phyloP scores from a whole-genome alignment of 805 yeast genomes.

The Debaryomyces castellii region DNA sequence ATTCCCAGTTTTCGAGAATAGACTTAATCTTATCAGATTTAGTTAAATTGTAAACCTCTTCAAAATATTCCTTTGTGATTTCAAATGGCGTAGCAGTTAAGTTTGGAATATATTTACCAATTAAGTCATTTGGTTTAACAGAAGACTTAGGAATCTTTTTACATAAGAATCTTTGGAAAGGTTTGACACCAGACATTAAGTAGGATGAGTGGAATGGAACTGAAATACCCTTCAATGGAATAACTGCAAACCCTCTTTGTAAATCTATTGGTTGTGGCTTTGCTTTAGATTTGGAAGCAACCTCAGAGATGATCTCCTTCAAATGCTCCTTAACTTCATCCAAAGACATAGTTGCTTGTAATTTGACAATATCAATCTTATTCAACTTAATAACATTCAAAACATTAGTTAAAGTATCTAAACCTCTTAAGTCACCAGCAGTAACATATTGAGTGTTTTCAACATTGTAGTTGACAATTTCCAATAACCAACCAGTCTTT shows the following conservation, averaged over 20 bases:
- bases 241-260: conserved; percentile 97
- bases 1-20: conserved; percentile 94
- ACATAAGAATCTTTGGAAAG: conserved; percentile 95
- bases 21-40: conserved; percentile 87
- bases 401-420: conserved; percentile 90
- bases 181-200: conserved; percentile 97
- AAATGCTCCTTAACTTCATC: conserved; percentile 89
- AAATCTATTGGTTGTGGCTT: conserved; percentile 96
- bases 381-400: conserved; percentile 90
- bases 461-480: conserved; percentile 97
- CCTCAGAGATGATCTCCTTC: conserved; percentile 83
- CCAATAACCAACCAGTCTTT: conserved; percentile 90
- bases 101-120: conserved; percentile 96
- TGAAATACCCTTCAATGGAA: conserved; percentile 97
- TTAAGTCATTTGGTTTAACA: conserved; percentile 89
- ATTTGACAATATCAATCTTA: conserved; percentile 88
- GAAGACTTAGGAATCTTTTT: conserved; percentile 95
- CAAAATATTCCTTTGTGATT: conserved; percentile 94
- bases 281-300: conserved; percentile 73
- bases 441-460: conserved; percentile 98
- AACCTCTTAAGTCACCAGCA: conserved; percentile 96
- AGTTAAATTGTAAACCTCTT: conserved; percentile 91
- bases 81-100: conserved; percentile 97
- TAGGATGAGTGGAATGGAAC: conserved; percentile 99
- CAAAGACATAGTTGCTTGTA: conserved; percentile 76